phyloP scores from a whole-genome alignment of 1,284 basidiomycete genomes.

The Gymnopus androsaceus region DNA sequence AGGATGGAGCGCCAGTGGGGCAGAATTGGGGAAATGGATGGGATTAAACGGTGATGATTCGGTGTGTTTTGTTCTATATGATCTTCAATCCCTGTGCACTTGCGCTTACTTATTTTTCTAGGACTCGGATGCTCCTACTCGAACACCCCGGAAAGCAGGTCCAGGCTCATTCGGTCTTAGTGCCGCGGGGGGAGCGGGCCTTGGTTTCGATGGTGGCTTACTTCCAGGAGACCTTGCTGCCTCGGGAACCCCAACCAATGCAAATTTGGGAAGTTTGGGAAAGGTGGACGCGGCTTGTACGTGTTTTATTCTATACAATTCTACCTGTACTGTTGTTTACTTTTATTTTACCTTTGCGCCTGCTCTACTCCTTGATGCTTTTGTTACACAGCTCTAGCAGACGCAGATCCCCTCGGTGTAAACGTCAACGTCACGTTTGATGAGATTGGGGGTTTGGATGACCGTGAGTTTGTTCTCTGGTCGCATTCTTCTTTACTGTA shows the following conservation, averaged over 20 bases:
- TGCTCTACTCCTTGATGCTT: constrained; percentile 23
- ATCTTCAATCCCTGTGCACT: background rate
- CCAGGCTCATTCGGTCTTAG: constrained; percentile 59
- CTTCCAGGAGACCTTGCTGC: constrained; percentile 62
- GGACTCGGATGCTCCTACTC: constrained; percentile 71
- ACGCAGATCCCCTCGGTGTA: constrained; percentile 94
- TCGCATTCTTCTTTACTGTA: constrained; percentile 4
- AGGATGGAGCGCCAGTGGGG: constrained; percentile 77
- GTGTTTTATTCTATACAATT: constrained; percentile 23
- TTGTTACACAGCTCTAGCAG: constrained; percentile 71
- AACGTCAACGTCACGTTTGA: constrained; percentile 95
- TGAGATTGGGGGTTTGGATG: constrained; percentile 95
- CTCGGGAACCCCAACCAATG: constrained; percentile 75
- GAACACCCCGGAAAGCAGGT: constrained; percentile 67
- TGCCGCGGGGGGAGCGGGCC: constrained; percentile 52
- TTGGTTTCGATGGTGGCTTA: constrained; percentile 52
- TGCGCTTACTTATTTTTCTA: too few relatives aligned
- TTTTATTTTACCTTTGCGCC: constrained; percentile 21
- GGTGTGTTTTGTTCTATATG: constrained; percentile 36
- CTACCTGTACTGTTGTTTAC: too few relatives aligned
- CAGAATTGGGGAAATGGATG: constrained; percentile 75
- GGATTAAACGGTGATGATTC: constrained; percentile 73
- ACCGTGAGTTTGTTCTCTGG: constrained; percentile 60
- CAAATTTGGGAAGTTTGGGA: too few relatives aligned
- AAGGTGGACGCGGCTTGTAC: constrained; percentile 78